Percentiles rank a stretch among this genome's conserved stretches.
phyloP scores from a whole-genome alignment of 495 filamentous ascomycete genomes.

The Aspergillus taichungensis region DNA sequence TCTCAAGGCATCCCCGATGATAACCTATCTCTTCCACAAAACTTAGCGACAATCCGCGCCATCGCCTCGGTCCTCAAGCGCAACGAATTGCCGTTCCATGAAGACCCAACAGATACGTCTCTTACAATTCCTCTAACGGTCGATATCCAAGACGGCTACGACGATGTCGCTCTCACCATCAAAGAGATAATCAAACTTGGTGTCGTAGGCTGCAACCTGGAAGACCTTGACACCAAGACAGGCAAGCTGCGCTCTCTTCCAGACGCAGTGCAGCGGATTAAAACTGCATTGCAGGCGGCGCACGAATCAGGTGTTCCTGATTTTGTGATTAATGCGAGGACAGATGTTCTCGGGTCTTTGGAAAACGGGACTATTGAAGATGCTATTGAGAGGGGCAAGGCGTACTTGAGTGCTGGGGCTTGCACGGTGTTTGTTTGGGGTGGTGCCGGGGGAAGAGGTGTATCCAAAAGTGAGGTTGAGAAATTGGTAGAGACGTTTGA shows the following conservation, averaged over 20 bases:
- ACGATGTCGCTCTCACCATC: conserved; percentile 29
- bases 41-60: conserved; percentile 63
- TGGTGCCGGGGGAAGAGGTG: conserved; percentile 18
- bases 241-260: conserved; percentile 21
- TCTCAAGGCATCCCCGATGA: conserved; percentile 33
- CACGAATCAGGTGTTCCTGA: conserved; percentile 32
- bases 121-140: conserved; percentile 30
- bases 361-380: conserved; percentile 27
- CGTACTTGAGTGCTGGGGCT: conserved; percentile 37
- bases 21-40: conserved; percentile 37
- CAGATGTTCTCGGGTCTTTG: conserved; percentile 25
- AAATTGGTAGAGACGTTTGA: conserved; percentile 24
- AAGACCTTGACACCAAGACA: conserved; percentile 32
- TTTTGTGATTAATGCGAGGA: conserved; percentile 43
- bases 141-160: conserved; percentile 47
- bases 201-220: conserved; percentile 43
- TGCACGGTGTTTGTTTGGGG: conserved; percentile 43
- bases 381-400: conserved; percentile 33
- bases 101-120: conserved; percentile 2
- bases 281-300: conserved; percentile 22
- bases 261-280: conserved; percentile 32
- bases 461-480: conserved; percentile 28
- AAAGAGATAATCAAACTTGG: conserved; percentile 29
- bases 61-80: conserved; percentile 54
- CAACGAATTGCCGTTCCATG: background rate